These are phyloP conservation scores for Sporothrix phasma DNA, from an alignment of 2,329 filamentous ascomycete species.

Conservation along the genomic window DNA sequence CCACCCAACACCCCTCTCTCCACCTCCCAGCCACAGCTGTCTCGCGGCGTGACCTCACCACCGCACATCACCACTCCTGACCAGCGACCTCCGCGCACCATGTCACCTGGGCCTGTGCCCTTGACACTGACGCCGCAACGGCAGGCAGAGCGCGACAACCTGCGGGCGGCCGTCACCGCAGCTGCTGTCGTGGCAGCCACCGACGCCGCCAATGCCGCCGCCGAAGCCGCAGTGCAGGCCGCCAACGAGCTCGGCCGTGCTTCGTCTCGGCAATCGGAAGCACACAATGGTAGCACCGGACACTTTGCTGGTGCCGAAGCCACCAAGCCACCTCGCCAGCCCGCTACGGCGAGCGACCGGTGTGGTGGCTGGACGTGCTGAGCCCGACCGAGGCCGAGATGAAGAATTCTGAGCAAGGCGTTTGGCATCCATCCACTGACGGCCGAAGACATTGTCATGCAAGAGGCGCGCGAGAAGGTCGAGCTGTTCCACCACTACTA, in stretches of 20 bases:
- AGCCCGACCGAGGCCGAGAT: constrained; percentile 90
- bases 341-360: constrained; percentile 69
- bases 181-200: not conserved
- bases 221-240: not conserved
- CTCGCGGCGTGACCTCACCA: not conserved
- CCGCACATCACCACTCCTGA: not conserved
- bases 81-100: not conserved
- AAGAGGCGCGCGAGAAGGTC: constrained; percentile 95
- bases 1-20: not conserved
- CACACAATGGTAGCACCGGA: not conserved
- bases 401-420: constrained; percentile 80
- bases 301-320: not conserved
- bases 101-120: not conserved
- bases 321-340: constrained; percentile 20
- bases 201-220: not conserved
- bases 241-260: not conserved
- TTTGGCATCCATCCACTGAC: constrained; percentile 96
- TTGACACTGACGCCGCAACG: constrained; percentile 21
- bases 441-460: constrained; percentile 92
- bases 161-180: constrained; percentile 4
- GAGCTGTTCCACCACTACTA: constrained; percentile 97
- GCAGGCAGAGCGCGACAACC: constrained; percentile 12
- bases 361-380: constrained; percentile 93
- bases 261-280: not conserved
- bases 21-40: not conserved